Evolutionary conservation across 208 protist species (phyloP), one percentile per base, ranked within the genome.

Genomic region (Crithidia mellificae): DNA sequence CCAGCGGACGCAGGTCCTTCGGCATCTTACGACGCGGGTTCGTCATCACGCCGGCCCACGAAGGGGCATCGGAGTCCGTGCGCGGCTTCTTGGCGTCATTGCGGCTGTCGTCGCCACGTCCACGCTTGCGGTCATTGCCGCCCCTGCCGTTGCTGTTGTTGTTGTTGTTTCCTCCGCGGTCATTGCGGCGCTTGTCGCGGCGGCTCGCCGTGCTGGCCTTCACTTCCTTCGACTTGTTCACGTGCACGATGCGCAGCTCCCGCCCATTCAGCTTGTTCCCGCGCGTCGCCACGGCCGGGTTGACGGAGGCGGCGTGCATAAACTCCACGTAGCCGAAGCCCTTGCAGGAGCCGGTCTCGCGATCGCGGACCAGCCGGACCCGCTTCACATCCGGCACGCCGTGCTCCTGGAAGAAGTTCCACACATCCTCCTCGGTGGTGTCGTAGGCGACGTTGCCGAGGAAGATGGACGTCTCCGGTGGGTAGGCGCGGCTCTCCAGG

Each of bases 261-360:
- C 90, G 80, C 22, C 84, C 90, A 68, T 90, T 87, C 7, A 93
- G 80, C 36, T 79, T 50, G 41, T 63, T 75, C 0, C 88, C 92
- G 14, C 88, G 79, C 14, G 80, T 80, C 6, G 64, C 87, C 55
- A 97, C 87, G 20, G 90, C 92, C 6, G 68, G 63, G 36, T 66
- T 32, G 11, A 95, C 89, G 11, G 85, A 92, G 9, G 77, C 27
- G 34, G 52, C 11, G 55, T 65, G 50, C 19, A 81, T 24, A 55
- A 97, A 97, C 73, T 97, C 88, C 9, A 97, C 92, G 65, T 97
- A 97, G 49, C 92, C 92, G 49, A 95, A 95, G 17, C 92, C 92
- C 56, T 97, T 95, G 77, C 90, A 93, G 39, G 63, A 61, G 36
- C 89, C 91, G 3, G 80, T 86, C 30, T 95, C 87, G 11, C 88